Conservation (phyloP, 169 alveolate genomes). For the Plasmodium vivax region DNA sequence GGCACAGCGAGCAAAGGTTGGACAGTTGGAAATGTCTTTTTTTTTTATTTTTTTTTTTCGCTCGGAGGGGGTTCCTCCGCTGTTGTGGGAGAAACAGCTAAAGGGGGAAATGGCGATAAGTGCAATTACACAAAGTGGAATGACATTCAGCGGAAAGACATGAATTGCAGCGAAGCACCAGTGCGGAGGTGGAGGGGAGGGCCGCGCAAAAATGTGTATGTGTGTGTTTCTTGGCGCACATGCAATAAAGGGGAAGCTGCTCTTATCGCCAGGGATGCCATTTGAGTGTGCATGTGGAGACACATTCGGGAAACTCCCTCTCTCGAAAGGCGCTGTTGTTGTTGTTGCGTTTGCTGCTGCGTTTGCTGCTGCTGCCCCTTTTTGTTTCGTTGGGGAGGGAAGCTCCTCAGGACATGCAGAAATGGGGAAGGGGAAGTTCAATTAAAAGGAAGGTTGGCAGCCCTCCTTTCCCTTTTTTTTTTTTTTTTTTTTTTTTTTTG, state of each 20-base stretch:
- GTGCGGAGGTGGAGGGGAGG: background rate
- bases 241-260: background rate
- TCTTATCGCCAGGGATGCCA: background rate
- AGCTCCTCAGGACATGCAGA: background rate
- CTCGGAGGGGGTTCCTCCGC: background rate
- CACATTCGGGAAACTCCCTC: background rate
- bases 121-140: background rate
- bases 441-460: background rate
- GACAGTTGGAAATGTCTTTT: background rate
- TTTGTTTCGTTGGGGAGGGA: background rate
- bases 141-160: background rate
- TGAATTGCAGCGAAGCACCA: background rate
- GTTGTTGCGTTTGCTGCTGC: background rate
- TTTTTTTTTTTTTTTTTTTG: too few species aligned
- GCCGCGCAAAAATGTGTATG: background rate
- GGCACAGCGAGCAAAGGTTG: background rate
- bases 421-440: background rate
- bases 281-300: background rate
- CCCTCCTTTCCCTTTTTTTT: background rate
- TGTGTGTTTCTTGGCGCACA: background rate
- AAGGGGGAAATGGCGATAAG: background rate
- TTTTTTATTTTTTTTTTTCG: background rate
- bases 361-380: background rate
- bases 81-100: background rate
- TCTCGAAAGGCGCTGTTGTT: background rate